phyloP scores from a whole-genome alignment of 2,329 filamentous ascomycete genomes.

The Plenodomus lindquistii region DNA sequence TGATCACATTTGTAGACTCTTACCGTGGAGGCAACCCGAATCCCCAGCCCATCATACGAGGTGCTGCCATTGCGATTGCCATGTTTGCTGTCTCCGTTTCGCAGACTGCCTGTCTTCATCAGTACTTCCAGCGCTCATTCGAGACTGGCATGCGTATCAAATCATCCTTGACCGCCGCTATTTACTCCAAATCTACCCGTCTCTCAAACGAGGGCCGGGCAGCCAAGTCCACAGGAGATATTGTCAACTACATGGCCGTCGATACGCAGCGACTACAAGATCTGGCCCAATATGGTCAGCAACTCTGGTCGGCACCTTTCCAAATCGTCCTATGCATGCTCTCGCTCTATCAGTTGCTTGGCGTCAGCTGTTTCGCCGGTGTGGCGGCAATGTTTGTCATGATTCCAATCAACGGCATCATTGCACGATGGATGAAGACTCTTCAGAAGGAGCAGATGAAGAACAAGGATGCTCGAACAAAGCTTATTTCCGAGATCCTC shows the following conservation, averaged over 20 bases:
- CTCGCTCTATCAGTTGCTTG: constrained; percentile 93
- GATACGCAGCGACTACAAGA: constrained; percentile 95
- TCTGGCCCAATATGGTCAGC: constrained; percentile 91
- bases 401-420: constrained; percentile 93
- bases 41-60: constrained; percentile 79
- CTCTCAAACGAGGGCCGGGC: constrained; percentile 92
- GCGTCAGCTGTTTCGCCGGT: constrained; percentile 92
- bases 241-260: constrained; percentile 99
- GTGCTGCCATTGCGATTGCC: constrained; percentile 81
- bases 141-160: constrained; percentile 97
- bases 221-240: constrained; percentile 90
- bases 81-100: constrained; percentile 89
- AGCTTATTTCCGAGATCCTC: constrained; percentile 94
- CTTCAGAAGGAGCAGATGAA: constrained; percentile 98
- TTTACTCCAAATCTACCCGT: constrained; percentile 88
- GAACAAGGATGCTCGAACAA: constrained; percentile 93
- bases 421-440: constrained; percentile 90
- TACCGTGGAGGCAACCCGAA: constrained; percentile 64
- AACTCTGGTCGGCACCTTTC: constrained; percentile 95
- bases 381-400: constrained; percentile 95
- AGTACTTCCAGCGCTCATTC: constrained; percentile 96
- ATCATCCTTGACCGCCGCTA: constrained; percentile 82
- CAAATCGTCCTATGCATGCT: constrained; percentile 96
- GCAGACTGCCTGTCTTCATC: constrained; percentile 90
- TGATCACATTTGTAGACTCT: constrained; percentile 84